Evolutionary conservation across 2,329 filamentous ascomycete species (phyloP), one percentile per base, ranked within the genome.

Genomic region (Fusarium anguioides): DNA sequence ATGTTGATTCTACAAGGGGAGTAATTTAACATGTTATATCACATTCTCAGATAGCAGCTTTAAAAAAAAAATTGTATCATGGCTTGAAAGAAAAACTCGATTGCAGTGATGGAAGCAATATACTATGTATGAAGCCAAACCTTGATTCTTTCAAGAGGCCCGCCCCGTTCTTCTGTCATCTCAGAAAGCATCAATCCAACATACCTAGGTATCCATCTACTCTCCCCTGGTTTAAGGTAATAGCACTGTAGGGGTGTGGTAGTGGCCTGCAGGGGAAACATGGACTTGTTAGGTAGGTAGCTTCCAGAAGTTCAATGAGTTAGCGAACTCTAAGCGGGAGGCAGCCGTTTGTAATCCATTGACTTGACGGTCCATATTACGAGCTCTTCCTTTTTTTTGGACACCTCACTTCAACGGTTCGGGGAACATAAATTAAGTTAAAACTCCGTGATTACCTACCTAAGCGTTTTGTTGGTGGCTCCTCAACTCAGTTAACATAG

Each of bases 171-270:
- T n/a, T n/a, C n/a, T n/a, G n/a, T n/a, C n/a, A n/a, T n/a, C n/a
- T n/a, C n/a, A n/a, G n/a, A n/a, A n/a, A n/a, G n/a, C n/a, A n/a
- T n/a, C n/a, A n/a, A n/a, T n/a, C n/a, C n/a, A n/a, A n/a, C n/a
- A n/a, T n/a, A n/a, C n/a, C n/a, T n/a, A n/a, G n/a, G 24, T 6
- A 11, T 31, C 31, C 31, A 33, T 33, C 20, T 24, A 29, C 29
- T 35, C 31, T 54, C 53, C 35, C 60, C 51, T 51, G 58, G n/a
- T n/a, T n/a, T n/a, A n/a, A 67, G 64, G 53, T 53, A 59, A 54
- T 50, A 26, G 49, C 49, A 33, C 20, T 65, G 44, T 59, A 58
- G 58, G 47, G 47, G 50, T 52, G 46, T 52, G 46, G 57, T 50
- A 49, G 54, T 44, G 35, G 27, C 46, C 44, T 62, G 39, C 64